These are phyloP conservation scores for Erysimum cheiri DNA, from an alignment of 441 rosid genomes.

Conservation along the genomic window DNA sequence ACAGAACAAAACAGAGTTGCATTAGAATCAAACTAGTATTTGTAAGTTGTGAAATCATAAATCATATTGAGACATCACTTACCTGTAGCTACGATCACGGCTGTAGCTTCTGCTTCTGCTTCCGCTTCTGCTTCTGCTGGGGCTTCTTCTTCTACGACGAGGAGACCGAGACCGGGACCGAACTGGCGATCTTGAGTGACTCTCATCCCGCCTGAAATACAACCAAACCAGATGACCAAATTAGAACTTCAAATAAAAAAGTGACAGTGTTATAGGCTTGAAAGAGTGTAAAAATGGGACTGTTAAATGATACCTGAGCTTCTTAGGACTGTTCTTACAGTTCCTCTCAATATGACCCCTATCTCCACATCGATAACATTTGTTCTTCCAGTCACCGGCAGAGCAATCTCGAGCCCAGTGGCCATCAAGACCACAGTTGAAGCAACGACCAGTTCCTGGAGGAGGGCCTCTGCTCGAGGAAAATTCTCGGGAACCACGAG, in stretches of 20 bases:
- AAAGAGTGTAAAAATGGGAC: neutral
- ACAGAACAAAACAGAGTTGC: neutral
- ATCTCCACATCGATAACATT: conserved; percentile 80
- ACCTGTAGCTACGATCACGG: conserved; percentile 67
- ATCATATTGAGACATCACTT: conserved; percentile 2
- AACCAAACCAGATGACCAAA: neutral
- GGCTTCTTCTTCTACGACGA: conserved; percentile 39
- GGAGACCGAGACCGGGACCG: conserved; percentile 58
- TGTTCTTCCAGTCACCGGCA: conserved; percentile 87
- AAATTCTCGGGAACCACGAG: conserved; percentile 62
- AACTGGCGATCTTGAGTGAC: conserved; percentile 65
- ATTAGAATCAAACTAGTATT: conserved; percentile 5
- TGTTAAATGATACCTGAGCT: conserved; percentile 52
- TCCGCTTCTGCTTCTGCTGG: conserved; percentile 66
- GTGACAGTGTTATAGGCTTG: neutral
- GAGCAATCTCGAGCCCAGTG: conserved; percentile 93
- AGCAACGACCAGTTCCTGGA: conserved; percentile 87
- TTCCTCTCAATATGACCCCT: conserved; percentile 80
- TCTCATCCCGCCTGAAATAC: conserved; percentile 47
- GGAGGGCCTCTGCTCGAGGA: conserved; percentile 76
- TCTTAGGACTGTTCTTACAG: conserved; percentile 79
- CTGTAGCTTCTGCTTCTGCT: conserved; percentile 71
- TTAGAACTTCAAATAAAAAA: neutral
- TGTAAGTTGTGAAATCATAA: neutral
- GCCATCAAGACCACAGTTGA: conserved; percentile 88